These are phyloP conservation scores for Phtheirospermum japonicum DNA, from an alignment of 257 asterid genomes.

Conservation along the genomic window DNA sequence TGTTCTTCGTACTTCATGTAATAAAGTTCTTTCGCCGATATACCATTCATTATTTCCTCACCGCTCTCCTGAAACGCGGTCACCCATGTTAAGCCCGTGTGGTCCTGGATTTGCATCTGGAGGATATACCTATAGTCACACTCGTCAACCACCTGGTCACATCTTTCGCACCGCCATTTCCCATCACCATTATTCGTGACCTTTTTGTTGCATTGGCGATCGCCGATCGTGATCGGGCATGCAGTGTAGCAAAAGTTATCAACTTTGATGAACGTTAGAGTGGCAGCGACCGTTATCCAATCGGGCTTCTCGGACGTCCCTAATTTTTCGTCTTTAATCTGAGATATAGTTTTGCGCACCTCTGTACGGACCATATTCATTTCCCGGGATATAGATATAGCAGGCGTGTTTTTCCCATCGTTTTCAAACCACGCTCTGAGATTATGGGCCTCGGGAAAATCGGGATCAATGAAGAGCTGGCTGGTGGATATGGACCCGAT, in stretches of 20 bases:
- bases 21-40: constrained; percentile 78
- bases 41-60: constrained; percentile 67
- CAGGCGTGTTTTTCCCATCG: constrained; percentile 64
- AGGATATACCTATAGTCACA: constrained; percentile 88
- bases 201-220: constrained; percentile 83
- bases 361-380: constrained; percentile 47
- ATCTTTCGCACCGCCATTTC: constrained; percentile 81
- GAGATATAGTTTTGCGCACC: constrained; percentile 71
- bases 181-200: constrained; percentile 84
- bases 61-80: constrained; percentile 94
- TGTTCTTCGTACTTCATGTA: constrained; percentile 68
- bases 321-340: constrained; percentile 78
- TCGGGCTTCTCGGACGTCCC: constrained; percentile 95
- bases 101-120: constrained; percentile 89
- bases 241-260: constrained; percentile 81
- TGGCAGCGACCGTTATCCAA: constrained; percentile 77
- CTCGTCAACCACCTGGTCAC: constrained; percentile 66
- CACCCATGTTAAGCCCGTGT: constrained; percentile 82
- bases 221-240: constrained; percentile 72
- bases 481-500: constrained; percentile 67
- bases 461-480: constrained; percentile 77
- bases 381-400: constrained; percentile 71
- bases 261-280: constrained; percentile 52
- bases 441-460: constrained; percentile 71
- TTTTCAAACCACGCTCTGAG: constrained; percentile 66